phyloP scores from a whole-genome alignment of 805 yeast species.

The Yamadazyma sp. region DNA sequence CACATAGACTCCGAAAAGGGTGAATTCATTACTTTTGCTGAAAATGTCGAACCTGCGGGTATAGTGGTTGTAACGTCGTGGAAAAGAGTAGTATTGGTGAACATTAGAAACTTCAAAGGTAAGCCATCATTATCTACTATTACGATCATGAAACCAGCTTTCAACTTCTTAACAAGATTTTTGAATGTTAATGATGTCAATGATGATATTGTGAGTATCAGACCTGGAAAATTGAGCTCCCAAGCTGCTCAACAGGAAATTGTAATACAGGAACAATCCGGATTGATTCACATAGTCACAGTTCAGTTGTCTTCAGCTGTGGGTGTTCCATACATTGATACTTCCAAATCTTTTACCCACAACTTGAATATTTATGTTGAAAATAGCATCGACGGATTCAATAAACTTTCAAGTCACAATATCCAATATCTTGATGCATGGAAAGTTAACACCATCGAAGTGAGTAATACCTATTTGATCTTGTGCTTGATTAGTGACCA shows the following conservation, averaged over 20 bases:
- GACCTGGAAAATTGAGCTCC: constrained; percentile 51
- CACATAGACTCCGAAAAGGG: constrained; percentile 32
- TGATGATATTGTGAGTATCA: constrained; percentile 58
- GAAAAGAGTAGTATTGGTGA: constrained; percentile 62
- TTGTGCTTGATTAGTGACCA: constrained; percentile 24
- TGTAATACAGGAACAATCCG: constrained; percentile 46
- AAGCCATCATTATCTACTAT: constrained; percentile 47
- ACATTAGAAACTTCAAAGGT: constrained; percentile 68
- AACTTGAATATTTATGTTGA: constrained; percentile 29
- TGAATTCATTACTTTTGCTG: constrained; percentile 60
- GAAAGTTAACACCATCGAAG: constrained; percentile 29
- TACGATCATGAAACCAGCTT: constrained; percentile 28
- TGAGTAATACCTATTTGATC: constrained; percentile 42
- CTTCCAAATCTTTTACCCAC: constrained; percentile 29
- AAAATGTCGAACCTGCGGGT: constrained; percentile 73
- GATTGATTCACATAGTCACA: constrained; percentile 33
- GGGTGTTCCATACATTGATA: constrained; percentile 28
- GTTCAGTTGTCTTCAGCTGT: constrained; percentile 29
- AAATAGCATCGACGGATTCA: constrained; percentile 40
- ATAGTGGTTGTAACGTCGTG: constrained; percentile 66
- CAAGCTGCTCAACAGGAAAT: constrained; percentile 48
- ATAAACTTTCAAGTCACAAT: constrained; percentile 47
- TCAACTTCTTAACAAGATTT: constrained; percentile 12
- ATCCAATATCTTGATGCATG: constrained; percentile 63
- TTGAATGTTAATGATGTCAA: constrained; percentile 16